Percentiles rank a stretch among this genome's conserved stretches.
Conservation (phyloP, 495 filamentous ascomycete species). For the Penicillium odoratum region DNA sequence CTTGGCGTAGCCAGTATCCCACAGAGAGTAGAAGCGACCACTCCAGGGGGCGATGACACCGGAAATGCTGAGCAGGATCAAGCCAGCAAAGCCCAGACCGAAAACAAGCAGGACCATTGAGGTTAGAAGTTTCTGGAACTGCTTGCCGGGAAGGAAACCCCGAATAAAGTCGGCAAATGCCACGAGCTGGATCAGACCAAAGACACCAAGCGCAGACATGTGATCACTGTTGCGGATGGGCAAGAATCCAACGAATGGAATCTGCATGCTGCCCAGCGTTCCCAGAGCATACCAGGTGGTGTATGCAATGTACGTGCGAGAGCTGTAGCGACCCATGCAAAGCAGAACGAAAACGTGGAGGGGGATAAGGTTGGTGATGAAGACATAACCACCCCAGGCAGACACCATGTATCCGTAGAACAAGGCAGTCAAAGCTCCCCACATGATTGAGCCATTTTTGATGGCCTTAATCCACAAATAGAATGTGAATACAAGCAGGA, state of each 20-base stretch:
- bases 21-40: constrained; percentile 98
- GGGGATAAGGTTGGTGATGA: constrained; percentile 97
- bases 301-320: constrained; percentile 91
- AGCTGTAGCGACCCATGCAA: constrained; percentile 95
- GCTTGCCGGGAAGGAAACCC: constrained; percentile 80
- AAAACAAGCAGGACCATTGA: constrained; percentile 78
- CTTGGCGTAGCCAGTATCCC: constrained; percentile 99
- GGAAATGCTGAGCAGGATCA: constrained; percentile 79
- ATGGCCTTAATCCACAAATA: constrained; percentile 98
- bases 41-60: constrained; percentile 97
- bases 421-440: constrained; percentile 90
- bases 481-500: constrained; percentile 97
- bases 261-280: constrained; percentile 98
- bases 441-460: constrained; percentile 92
- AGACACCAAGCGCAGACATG: constrained; percentile 95
- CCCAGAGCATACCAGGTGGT: constrained; percentile 97
- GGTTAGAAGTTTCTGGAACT: constrained; percentile 85
- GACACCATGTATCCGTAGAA: constrained; percentile 99
- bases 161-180: constrained; percentile 92
- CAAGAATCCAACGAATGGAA: constrained; percentile 97
- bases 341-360: constrained; percentile 94
- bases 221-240: constrained; percentile 97
- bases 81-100: constrained; percentile 66
- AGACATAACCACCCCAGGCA: constrained; percentile 99
- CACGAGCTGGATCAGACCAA: constrained; percentile 92